These are phyloP conservation scores for Ammopiptanthus mongolicus DNA, from an alignment of 306 rosid species.

Conservation along the genomic window DNA sequence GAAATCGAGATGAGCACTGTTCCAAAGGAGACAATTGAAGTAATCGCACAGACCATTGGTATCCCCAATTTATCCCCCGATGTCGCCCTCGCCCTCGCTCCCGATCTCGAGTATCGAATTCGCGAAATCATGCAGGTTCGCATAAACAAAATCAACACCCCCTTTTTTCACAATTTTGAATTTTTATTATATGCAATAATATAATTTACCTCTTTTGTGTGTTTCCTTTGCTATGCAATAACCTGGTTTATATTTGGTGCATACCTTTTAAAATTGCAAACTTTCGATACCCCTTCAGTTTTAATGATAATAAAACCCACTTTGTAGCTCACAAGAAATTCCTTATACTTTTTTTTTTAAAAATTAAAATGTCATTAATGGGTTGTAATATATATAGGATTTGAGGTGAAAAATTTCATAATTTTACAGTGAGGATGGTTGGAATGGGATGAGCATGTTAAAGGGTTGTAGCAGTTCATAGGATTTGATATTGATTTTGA, in stretches of 20 bases:
- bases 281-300: neutral
- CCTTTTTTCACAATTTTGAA: neutral
- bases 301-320: neutral
- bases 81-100: conserved; percentile 73
- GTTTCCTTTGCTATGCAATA: neutral
- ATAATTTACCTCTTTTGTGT: neutral
- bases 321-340: neutral
- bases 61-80: conserved; percentile 72
- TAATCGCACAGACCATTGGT: conserved; percentile 84
- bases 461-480: neutral
- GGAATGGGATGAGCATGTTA: neutral
- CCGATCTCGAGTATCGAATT: conserved; percentile 87
- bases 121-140: conserved; percentile 93
- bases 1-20: conserved; percentile 53
- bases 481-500: neutral
- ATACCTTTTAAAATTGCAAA: neutral
- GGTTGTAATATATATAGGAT: too few relatives aligned
- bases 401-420: neutral
- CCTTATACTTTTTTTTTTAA: neutral
- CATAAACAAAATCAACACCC: neutral
- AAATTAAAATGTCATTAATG: neutral
- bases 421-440: neutral
- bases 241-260: neutral
- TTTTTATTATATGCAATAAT: neutral
- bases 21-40: conserved; percentile 88